Conservation (phyloP, 768 basidiomycete species). For the Agrocybe pediades region DNA sequence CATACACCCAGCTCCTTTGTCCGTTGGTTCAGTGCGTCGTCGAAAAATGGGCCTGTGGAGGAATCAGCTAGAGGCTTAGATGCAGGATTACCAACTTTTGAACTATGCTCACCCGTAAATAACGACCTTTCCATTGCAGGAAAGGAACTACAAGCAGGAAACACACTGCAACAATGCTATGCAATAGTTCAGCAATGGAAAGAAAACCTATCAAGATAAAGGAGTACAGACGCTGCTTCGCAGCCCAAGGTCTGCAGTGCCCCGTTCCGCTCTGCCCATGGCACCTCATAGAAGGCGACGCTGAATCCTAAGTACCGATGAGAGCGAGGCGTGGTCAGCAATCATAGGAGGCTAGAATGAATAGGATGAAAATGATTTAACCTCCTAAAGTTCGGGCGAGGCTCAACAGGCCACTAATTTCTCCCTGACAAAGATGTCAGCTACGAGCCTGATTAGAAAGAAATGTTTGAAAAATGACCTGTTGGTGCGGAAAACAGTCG, state of each 20-base stretch:
- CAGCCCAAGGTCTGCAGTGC: slow-evolving; percentile 63
- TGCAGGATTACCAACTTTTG: too few species aligned
- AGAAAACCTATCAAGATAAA: not conserved
- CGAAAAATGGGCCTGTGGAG: too few species aligned
- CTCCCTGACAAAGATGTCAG: slow-evolving; percentile 41
- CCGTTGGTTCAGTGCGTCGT: too few species aligned
- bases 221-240: slow-evolving; percentile 56
- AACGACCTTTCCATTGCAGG: slow-evolving; percentile 49
- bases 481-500: slow-evolving; percentile 22
- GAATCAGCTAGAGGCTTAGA: too few species aligned
- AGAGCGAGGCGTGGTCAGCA: not conserved
- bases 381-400: slow-evolving; percentile 56
- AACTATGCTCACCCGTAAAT: slow-evolving; percentile 50
- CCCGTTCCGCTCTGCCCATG: slow-evolving; percentile 62
- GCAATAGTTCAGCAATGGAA: not conserved
- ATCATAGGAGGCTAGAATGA: not conserved
- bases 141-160: slow-evolving; percentile 54
- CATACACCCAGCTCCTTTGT: too few species aligned
- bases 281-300: slow-evolving; percentile 68
- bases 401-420: slow-evolving; percentile 64
- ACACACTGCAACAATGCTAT: slow-evolving; percentile 48
- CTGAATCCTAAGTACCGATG: slow-evolving; percentile 45
- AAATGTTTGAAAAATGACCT: not conserved
- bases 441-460: not conserved
- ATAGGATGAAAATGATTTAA: slow-evolving; percentile 11